Evolutionary conservation across 2,329 filamentous ascomycete genomes (phyloP).

Genomic region (Calonectria pauciramosa): DNA sequence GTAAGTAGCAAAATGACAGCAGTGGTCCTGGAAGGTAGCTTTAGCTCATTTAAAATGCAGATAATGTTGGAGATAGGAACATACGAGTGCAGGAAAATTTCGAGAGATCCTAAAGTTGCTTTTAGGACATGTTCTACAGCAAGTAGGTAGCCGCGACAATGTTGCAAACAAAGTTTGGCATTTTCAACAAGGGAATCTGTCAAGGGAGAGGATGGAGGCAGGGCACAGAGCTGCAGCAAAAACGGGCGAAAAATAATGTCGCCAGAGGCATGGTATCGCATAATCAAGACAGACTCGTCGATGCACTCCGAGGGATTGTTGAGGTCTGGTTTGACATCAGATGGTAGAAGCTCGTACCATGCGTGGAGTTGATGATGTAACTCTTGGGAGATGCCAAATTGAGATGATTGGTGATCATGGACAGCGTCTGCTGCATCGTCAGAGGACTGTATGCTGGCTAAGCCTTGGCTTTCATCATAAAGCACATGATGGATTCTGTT

Average conservation of each 20-base stretch:
- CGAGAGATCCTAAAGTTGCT: constrained; percentile 27
- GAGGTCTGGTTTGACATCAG: constrained; percentile 31
- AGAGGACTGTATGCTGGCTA: not conserved
- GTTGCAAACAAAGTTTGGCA: constrained; percentile 32
- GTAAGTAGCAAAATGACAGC: constrained; percentile 34
- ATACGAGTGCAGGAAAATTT: constrained; percentile 37
- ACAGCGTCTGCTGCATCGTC: constrained; percentile 14
- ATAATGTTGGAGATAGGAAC: not conserved
- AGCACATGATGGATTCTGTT: constrained; percentile 39
- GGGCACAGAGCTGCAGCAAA: constrained; percentile 32
- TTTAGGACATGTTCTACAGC: constrained; percentile 33
- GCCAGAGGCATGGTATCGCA: constrained; percentile 34
- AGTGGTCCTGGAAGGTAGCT: constrained; percentile 20
- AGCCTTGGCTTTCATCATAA: constrained; percentile 32
- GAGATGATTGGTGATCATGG: not conserved
- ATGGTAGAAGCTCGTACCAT: constrained; percentile 38
- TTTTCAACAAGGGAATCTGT: constrained; percentile 32
- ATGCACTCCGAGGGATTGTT: constrained; percentile 27
- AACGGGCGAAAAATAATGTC: constrained; percentile 39
- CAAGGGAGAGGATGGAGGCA: not conserved
- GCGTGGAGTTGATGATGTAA: constrained; percentile 34
- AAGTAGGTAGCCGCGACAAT: constrained; percentile 32
- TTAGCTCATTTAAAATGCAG: not conserved
- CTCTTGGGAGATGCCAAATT: constrained; percentile 30
- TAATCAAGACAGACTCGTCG: constrained; percentile 37